phyloP scores from a whole-genome alignment of 164 flowering plant species.

The Pachysandra terminalis region DNA sequence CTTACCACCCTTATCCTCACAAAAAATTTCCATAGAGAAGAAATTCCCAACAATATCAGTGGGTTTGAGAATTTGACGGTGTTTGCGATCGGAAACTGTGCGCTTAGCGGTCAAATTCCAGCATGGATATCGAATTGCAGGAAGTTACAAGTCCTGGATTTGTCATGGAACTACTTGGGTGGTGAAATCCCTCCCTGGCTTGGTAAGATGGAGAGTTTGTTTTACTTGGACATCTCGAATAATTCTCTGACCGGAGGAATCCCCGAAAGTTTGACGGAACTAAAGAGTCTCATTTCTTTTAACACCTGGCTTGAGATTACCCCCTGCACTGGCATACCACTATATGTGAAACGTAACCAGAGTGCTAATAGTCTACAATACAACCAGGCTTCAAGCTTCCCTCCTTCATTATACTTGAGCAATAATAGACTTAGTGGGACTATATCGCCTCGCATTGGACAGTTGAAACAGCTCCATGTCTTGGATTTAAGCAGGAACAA shows the following conservation, averaged over 20 bases:
- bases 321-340: slow-evolving; percentile 48
- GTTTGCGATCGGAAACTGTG: slow-evolving; percentile 63
- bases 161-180: slow-evolving; percentile 72
- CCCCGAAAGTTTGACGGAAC: slow-evolving; percentile 47
- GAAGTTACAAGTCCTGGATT: slow-evolving; percentile 61
- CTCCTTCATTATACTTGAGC: slow-evolving; percentile 63
- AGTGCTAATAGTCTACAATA: slow-evolving; percentile 67
- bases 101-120: slow-evolving; percentile 61
- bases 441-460: slow-evolving; percentile 68
- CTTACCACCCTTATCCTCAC: slow-evolving; percentile 75
- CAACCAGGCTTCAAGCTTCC: slow-evolving; percentile 72
- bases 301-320: slow-evolving; percentile 19
- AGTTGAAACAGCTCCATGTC: slow-evolving; percentile 59
- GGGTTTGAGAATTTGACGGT: slow-evolving; percentile 54
- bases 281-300: slow-evolving; percentile 45
- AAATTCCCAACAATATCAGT: slow-evolving; percentile 36
- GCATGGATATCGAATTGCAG: slow-evolving; percentile 48
- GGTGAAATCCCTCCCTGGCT: slow-evolving; percentile 75
- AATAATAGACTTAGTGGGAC: slow-evolving; percentile 57
- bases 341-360: slow-evolving; percentile 60
- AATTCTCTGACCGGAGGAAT: slow-evolving; percentile 77
- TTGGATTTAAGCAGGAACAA: slow-evolving; percentile 75
- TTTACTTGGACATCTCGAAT: slow-evolving; percentile 82
- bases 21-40: slow-evolving; percentile 66
- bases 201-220: slow-evolving; percentile 61